Evolutionary conservation across 192 early-diverging fungal genomes (phyloP), one percentile per base, ranked within the genome.

Genomic region (Lobosporangium transversale): DNA sequence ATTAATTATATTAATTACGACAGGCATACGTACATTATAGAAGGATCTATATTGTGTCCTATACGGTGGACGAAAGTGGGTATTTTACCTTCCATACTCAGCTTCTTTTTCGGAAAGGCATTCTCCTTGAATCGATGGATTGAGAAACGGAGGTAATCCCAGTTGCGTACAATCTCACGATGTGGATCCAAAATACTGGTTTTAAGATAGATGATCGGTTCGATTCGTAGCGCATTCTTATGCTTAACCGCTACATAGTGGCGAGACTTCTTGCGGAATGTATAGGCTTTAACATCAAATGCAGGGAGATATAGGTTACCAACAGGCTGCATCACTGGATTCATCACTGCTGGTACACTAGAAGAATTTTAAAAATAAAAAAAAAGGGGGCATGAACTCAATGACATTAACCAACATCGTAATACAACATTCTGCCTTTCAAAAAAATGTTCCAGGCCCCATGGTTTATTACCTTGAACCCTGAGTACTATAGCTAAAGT

Each of bases 171-270:
- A 2, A 74, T 62, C 2, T 74, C 61, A 14, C 62, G 61, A 2
- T 65, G 54, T 4, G 52, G 23, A 21, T 74, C 62, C 6, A 74
- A 47, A 11, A 74, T 65, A 21, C 70, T 74, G 9, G 70, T 74
- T 33, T 74, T 74, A 51, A 74, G 70, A 20, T 74, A 74, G 42
- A 74, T 74, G 15, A 74, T 74, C 23, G 70, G 70, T 26, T 74
- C 70, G 26, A 74, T 74, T 0, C 70, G 54, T 9, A 74, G 62
- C 3, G 70, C 70, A 40, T 74, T 74, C 43, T 51, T 65, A 18
- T 64, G 70, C 62, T 74, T 74, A 7, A 74, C 62, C 2, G 70
- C 70, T 15, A 74, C 70, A 49, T 74, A 74, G 56, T 74, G 70
- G 23, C 70, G 23, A 6, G 70, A 62, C 36, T 74, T 74, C 37